Evolutionary conservation across 345 rosid species (phyloP).

Genomic region (Brassica juncea): DNA sequence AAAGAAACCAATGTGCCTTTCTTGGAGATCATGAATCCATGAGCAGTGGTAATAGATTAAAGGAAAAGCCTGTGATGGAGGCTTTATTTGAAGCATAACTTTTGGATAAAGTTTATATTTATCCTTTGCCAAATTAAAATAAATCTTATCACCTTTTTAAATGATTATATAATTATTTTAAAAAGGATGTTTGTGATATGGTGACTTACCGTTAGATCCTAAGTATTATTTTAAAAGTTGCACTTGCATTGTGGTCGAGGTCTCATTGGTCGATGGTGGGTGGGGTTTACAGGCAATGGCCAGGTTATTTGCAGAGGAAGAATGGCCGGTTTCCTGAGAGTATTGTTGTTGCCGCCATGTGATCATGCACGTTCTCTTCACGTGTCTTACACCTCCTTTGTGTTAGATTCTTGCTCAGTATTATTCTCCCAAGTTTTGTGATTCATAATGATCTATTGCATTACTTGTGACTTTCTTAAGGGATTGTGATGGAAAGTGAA

Average conservation of each 20-base stretch:
- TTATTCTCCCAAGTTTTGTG: constrained; percentile 27
- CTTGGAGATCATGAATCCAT: constrained; percentile 34
- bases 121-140: not conserved
- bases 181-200: constrained; percentile 14
- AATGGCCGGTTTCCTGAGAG: not conserved
- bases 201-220: constrained; percentile 3
- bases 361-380: constrained; percentile 28
- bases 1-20: constrained; percentile 39
- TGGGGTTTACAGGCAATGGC: constrained; percentile 25
- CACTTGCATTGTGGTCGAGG: constrained; percentile 28
- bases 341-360: constrained; percentile 28
- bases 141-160: constrained; percentile 20
- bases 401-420: constrained; percentile 26
- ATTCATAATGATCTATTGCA: not conserved
- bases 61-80: constrained; percentile 35
- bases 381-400: constrained; percentile 39
- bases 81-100: constrained; percentile 50
- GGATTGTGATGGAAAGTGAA: constrained; percentile 15
- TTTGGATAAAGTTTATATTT: constrained; percentile 40
- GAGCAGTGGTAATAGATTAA: constrained; percentile 1
- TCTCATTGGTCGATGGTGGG: constrained; percentile 39
- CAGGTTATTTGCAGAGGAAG: constrained; percentile 30
- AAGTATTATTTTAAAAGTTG: constrained; percentile 1
- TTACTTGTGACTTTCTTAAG: not conserved
- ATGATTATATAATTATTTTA: not conserved